These are phyloP conservation scores for Picocystis sp. DNA, from an alignment of 163 green algal species.

Conservation along the genomic window DNA sequence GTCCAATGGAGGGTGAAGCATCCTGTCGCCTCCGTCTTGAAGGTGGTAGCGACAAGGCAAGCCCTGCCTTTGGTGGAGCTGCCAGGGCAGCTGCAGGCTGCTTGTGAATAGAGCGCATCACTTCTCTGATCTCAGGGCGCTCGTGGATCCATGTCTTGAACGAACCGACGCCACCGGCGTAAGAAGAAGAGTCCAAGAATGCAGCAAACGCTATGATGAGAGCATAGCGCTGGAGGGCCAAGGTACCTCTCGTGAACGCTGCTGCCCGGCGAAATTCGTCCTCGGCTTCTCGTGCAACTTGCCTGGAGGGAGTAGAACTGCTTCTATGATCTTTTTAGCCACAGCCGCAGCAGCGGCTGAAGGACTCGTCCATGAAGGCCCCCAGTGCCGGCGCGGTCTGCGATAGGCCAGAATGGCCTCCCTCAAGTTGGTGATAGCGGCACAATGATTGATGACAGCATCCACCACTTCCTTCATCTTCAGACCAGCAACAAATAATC, in stretches of 20 bases:
- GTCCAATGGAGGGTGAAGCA: conserved; percentile 10
- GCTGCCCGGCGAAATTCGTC: conserved; percentile 24
- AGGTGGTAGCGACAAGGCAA: conserved; percentile 1
- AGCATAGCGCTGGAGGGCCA: conserved; percentile 84
- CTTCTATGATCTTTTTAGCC: no score
- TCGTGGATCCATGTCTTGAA: conserved; percentile 27
- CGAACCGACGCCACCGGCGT: conserved; percentile 8
- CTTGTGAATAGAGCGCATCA: conserved; percentile 41
- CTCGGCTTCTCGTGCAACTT: conserved; percentile 1
- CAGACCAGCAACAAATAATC: conserved; percentile 25
- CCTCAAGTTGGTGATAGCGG: conserved; percentile 60
- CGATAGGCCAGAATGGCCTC: conserved; percentile 55
- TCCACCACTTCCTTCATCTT: conserved; percentile 34
- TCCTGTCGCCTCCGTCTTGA: neutral
- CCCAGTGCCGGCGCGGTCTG: conserved; percentile 42
- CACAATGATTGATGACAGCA: neutral
- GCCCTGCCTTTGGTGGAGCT: conserved; percentile 34
- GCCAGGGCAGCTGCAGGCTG: conserved; percentile 60
- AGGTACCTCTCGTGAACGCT: conserved; percentile 55
- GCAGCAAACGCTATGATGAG: conserved; percentile 66
- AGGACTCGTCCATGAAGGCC: conserved; percentile 4
- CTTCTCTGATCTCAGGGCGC: conserved; percentile 25
- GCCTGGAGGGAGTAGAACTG: neutral
- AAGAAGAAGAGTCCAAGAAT: conserved; percentile 47
- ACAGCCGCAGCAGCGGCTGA: no score